These are phyloP conservation scores for Ophiostoma sp. DNA, from an alignment of 2,329 filamentous ascomycete genomes.

Conservation along the genomic window DNA sequence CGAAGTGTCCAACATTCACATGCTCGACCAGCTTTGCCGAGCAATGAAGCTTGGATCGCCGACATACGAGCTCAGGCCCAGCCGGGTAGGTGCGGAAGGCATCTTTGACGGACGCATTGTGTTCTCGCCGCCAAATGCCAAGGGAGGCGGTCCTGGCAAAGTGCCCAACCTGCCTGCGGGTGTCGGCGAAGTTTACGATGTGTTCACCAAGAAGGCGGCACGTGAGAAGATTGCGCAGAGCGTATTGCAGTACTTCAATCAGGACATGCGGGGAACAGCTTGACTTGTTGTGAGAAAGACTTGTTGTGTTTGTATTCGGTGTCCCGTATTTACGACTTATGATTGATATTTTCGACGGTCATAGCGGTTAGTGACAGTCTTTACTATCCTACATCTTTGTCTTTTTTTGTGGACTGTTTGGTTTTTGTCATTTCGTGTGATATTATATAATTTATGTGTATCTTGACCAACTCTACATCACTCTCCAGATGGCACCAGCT, in stretches of 20 bases:
- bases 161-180: conserved; percentile 34
- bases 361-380: not conserved
- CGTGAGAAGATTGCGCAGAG: conserved; percentile 44
- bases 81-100: conserved; percentile 4
- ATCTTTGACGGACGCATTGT: conserved; percentile 41
- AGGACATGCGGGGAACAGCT: not conserved
- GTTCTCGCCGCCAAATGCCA: conserved; percentile 39
- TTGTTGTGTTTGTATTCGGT: not conserved
- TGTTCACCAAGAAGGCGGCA: conserved; percentile 40
- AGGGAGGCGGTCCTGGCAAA: conserved; percentile 11
- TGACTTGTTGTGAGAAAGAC: not conserved
- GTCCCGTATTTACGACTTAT: not conserved
- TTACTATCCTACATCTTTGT: not conserved
- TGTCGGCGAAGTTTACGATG: conserved; percentile 39
- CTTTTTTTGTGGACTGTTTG: not conserved
- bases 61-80: conserved; percentile 8
- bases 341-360: not conserved
- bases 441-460: not conserved
- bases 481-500: conserved; percentile 53
- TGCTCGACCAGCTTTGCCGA: conserved; percentile 32
- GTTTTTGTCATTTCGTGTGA: not conserved
- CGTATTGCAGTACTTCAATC: conserved; percentile 41
- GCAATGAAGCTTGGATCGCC: conserved; percentile 21
- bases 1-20: conserved; percentile 29
- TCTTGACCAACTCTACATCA: conserved; percentile 31